Percentiles rank a stretch among this genome's conserved stretches.
Conservation (phyloP, 805 yeast genomes). For the Yamadazyma philogaea region DNA sequence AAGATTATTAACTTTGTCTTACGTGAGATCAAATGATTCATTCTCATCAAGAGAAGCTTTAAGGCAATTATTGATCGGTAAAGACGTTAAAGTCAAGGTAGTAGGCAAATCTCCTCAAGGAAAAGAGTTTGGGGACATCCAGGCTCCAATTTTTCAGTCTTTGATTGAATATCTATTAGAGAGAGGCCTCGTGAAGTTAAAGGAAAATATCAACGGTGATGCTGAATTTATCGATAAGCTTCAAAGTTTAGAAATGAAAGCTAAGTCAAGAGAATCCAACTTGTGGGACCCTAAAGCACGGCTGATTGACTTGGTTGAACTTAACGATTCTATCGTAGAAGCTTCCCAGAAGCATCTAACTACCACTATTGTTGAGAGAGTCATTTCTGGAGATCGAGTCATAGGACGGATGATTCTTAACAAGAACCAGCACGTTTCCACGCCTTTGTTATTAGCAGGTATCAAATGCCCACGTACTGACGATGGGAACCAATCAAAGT, state of each 20-base stretch:
- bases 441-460: conserved; percentile 71
- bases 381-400: conserved; percentile 76
- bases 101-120: conserved; percentile 51
- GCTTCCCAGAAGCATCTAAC: conserved; percentile 42
- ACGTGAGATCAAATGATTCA: conserved; percentile 58
- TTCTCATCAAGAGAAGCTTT: conserved; percentile 61
- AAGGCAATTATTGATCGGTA: conserved; percentile 62
- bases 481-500: conserved; percentile 31
- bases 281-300: conserved; percentile 43
- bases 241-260: conserved; percentile 45
- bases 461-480: conserved; percentile 69
- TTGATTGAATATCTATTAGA: conserved; percentile 53
- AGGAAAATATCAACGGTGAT: conserved; percentile 48
- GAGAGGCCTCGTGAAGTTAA: conserved; percentile 61
- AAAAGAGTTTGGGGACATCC: conserved; percentile 70
- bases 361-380: conserved; percentile 68
- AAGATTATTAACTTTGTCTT: conserved; percentile 60
- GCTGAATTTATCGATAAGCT: conserved; percentile 37
- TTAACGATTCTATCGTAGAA: conserved; percentile 32
- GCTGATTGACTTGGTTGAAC: conserved; percentile 20
- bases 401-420: conserved; percentile 53
- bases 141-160: conserved; percentile 60
- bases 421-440: conserved; percentile 50
- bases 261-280: conserved; percentile 51
- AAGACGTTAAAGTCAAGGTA: conserved; percentile 57